phyloP scores from a whole-genome alignment of 257 asterid genomes.

The Solanum etuberosum region DNA sequence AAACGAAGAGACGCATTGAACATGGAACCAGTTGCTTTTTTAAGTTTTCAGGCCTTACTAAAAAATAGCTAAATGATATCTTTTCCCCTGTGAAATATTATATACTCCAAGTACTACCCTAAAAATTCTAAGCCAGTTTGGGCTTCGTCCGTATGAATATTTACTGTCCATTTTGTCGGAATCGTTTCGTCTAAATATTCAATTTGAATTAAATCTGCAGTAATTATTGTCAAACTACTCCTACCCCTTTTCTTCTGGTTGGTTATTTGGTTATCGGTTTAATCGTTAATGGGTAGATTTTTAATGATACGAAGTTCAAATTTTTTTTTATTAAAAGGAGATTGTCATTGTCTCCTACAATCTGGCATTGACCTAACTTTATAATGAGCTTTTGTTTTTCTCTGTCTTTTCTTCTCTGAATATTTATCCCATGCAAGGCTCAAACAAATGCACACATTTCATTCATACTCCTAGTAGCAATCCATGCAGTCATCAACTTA shows the following conservation, averaged over 20 bases:
- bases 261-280: too few species aligned
- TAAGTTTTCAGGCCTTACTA: neutral
- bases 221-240: neutral
- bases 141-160: neutral
- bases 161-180: neutral
- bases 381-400: neutral
- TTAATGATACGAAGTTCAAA: too few species aligned
- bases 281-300: too few species aligned
- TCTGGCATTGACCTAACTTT: neutral
- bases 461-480: neutral
- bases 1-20: neutral
- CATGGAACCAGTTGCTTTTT: neutral
- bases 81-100: neutral
- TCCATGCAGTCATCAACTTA: neutral
- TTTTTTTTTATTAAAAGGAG: too few species aligned
- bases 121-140: neutral
- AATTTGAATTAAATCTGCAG: neutral
- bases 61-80: neutral
- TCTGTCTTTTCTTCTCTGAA: neutral
- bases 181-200: neutral
- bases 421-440: neutral
- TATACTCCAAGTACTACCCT: neutral
- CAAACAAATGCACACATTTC: neutral
- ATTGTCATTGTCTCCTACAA: too few species aligned
- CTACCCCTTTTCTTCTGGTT: too few species aligned